These are phyloP conservation scores for Phytophthora melonis DNA, from an alignment of 352 stramenopile species.

Conservation along the genomic window DNA sequence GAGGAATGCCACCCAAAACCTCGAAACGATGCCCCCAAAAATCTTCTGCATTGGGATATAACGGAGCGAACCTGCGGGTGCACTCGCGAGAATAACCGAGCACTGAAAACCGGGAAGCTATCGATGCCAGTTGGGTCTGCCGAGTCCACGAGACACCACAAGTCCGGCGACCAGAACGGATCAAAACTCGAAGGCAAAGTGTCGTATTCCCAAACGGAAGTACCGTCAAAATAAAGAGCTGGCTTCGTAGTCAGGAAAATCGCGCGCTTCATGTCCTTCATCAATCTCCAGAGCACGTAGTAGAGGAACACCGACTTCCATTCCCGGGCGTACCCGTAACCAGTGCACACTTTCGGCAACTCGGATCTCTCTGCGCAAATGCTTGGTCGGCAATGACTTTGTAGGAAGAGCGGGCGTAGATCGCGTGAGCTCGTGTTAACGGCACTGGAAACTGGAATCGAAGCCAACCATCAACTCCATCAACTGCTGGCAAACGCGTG, in stretches of 20 bases:
- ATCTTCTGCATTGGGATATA: no score
- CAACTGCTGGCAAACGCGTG: background rate
- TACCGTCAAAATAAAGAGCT: conserved; percentile 35
- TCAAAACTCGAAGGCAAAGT: conserved; percentile 7
- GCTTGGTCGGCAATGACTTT: background rate
- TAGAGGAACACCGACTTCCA: conserved; percentile 30
- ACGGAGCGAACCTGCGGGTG: conserved; percentile 10
- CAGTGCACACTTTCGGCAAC: conserved; percentile 17
- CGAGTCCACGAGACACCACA: conserved; percentile 41
- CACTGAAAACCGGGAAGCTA: conserved; percentile 2
- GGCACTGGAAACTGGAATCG: background rate
- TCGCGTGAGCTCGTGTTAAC: background rate
- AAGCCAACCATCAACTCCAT: background rate
- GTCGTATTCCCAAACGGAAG: background rate
- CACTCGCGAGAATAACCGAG: conserved; percentile 26
- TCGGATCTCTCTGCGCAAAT: background rate
- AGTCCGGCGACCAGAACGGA: conserved; percentile 18
- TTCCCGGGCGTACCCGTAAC: conserved; percentile 17
- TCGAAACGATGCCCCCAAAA: conserved; percentile 30
- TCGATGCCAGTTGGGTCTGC: conserved; percentile 23
- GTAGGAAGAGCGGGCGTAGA: conserved; percentile 1
- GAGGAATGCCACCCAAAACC: conserved; percentile 21
- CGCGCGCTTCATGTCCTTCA: conserved; percentile 35
- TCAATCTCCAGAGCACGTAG: conserved; percentile 26
- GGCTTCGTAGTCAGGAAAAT: conserved; percentile 25